Evolutionary conservation across 768 basidiomycete species (phyloP).

Genomic region (Pleurotus eryngii): DNA sequence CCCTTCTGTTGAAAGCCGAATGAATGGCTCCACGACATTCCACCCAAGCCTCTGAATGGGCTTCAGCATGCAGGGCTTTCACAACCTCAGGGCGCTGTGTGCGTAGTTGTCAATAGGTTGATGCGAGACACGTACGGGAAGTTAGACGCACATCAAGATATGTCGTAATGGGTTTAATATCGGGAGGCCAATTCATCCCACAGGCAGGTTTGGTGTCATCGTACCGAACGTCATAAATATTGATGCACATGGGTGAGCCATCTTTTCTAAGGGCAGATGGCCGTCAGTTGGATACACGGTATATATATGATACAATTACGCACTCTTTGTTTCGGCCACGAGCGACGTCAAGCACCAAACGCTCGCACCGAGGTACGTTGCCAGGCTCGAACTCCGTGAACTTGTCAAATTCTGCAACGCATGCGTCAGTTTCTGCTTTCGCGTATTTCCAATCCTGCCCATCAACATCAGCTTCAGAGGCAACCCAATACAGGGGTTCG

Average conservation of each 20-base stretch:
- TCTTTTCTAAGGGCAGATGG: conserved; percentile 47
- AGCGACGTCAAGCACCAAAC: conserved; percentile 46
- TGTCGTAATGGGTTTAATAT: conserved; percentile 66
- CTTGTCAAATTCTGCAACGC: conserved; percentile 43
- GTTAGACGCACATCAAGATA: conserved; percentile 72
- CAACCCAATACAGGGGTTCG: neutral
- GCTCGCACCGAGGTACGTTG: conserved; percentile 53
- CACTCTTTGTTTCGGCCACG: conserved; percentile 38
- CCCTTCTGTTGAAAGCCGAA: conserved; percentile 48
- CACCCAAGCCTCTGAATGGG: conserved; percentile 77
- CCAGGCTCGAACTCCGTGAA: conserved; percentile 51
- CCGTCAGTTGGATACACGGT: neutral
- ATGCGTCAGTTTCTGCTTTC: conserved; percentile 56
- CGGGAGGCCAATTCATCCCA: conserved; percentile 98
- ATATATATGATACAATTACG: conserved; percentile 10
- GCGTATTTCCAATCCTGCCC: conserved; percentile 58
- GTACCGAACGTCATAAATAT: conserved; percentile 93
- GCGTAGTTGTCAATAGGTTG: conserved; percentile 6
- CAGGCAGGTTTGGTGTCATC: conserved; percentile 84
- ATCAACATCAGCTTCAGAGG: neutral
- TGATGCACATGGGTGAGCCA: conserved; percentile 75
- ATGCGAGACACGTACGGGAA: neutral
- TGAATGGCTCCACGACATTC: conserved; percentile 80
- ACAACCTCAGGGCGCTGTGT: conserved; percentile 78
- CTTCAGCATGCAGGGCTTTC: conserved; percentile 74